These are phyloP conservation scores for Mycena galericulata DNA, from an alignment of 768 basidiomycete genomes.

Conservation along the genomic window DNA sequence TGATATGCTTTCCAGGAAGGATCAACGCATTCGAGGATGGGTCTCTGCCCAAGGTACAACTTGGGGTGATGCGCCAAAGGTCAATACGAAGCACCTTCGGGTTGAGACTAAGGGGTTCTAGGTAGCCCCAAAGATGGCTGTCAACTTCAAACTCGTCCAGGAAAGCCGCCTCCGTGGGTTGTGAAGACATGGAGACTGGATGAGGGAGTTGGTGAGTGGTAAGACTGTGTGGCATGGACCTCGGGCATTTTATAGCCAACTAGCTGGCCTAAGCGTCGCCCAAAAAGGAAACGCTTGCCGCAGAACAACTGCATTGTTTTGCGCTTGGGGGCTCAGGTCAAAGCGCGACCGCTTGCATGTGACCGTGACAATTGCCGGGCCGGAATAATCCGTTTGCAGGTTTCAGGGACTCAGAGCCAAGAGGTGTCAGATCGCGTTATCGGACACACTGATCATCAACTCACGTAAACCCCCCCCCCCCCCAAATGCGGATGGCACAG, in stretches of 20 bases:
- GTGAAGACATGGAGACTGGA: not conserved
- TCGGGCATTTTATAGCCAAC: conserved; percentile 6
- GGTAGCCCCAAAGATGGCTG: conserved; percentile 27
- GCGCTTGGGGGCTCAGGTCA: conserved; percentile 5
- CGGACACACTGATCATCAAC: no score
- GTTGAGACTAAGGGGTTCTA: conserved; percentile 1
- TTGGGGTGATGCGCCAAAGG: conserved; percentile 26
- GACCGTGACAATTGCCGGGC: not conserved
- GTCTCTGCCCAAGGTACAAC: conserved; percentile 14
- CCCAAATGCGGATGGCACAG: no score
- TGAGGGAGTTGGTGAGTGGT: not conserved
- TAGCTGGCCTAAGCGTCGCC: conserved; percentile 8
- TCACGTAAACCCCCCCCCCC: no score
- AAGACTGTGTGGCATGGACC: not conserved
- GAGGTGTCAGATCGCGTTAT: no score
- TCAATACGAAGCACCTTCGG: conserved; percentile 18
- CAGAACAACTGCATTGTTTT: conserved; percentile 12
- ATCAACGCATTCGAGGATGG: conserved; percentile 9
- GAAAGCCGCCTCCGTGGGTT: not conserved
- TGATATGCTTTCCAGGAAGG: conserved; percentile 28
- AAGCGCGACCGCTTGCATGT: conserved; percentile 2
- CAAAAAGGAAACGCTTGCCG: conserved; percentile 2
- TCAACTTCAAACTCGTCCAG: conserved; percentile 1
- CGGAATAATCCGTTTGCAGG: no score
- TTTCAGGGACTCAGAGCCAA: not conserved